Evolutionary conservation across 768 basidiomycete species (phyloP).

Genomic region (Macrocybe gigantea): DNA sequence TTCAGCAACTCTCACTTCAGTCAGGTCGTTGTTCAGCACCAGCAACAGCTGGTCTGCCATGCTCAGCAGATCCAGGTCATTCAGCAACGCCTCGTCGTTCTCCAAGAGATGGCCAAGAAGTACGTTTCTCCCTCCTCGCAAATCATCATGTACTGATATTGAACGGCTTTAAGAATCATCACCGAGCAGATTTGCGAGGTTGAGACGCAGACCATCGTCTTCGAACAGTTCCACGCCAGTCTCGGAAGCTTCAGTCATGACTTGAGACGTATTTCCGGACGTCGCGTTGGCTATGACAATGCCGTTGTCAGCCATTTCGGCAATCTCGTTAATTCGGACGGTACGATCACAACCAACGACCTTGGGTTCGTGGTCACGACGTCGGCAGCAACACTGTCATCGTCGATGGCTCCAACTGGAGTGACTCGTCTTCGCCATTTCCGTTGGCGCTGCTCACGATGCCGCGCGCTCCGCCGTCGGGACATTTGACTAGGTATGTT

Average conservation of each 20-base stretch:
- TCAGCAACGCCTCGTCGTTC: slow-evolving; percentile 26
- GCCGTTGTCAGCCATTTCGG: slow-evolving; percentile 21
- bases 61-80: slow-evolving; percentile 20
- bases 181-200: slow-evolving; percentile 28
- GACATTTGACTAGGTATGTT: not conserved
- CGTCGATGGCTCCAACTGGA: slow-evolving; percentile 21
- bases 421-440: slow-evolving; percentile 16
- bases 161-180: slow-evolving; percentile 16
- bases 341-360: slow-evolving; percentile 21
- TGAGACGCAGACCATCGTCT: slow-evolving; percentile 28
- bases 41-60: slow-evolving; percentile 22
- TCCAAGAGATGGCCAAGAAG: slow-evolving; percentile 31
- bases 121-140: slow-evolving; percentile 1
- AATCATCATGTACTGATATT: not conserved
- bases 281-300: slow-evolving; percentile 26
- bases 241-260: slow-evolving; percentile 24
- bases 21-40: slow-evolving; percentile 16
- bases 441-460: slow-evolving; percentile 15
- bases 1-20: slow-evolving; percentile 23
- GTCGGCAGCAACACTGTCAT: slow-evolving; percentile 21
- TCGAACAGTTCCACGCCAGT: slow-evolving; percentile 26
- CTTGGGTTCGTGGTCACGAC: slow-evolving; percentile 27
- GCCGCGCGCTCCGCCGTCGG: slow-evolving; percentile 11
- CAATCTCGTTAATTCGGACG: slow-evolving; percentile 22
- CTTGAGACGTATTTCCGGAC: slow-evolving; percentile 21